phyloP scores from a whole-genome alignment of 2,329 filamentous ascomycete species.

The Intubia oerlemansii region DNA sequence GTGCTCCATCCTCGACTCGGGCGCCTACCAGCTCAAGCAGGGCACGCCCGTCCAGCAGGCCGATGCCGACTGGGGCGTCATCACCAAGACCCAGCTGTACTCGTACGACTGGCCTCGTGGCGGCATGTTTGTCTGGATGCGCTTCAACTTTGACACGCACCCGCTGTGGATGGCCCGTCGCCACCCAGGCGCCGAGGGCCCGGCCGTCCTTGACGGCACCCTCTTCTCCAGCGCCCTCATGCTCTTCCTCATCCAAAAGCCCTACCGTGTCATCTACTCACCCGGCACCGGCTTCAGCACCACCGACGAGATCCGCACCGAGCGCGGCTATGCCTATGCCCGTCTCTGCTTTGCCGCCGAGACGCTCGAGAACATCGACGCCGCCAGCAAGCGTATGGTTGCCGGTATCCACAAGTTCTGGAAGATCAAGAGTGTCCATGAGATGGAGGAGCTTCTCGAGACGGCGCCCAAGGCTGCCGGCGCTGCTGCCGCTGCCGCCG shows the following conservation, averaged over 20 bases:
- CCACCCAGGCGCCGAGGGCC: slow-evolving; percentile 7
- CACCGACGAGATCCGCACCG: slow-evolving; percentile 31
- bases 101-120: slow-evolving; percentile 63
- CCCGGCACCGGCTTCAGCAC: slow-evolving; percentile 59
- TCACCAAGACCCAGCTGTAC: slow-evolving; percentile 54
- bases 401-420: slow-evolving; percentile 56
- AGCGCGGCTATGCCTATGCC: slow-evolving; percentile 48
- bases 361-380: slow-evolving; percentile 44
- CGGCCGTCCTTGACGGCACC: slow-evolving; percentile 25
- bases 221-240: slow-evolving; percentile 45
- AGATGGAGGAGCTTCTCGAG: slow-evolving; percentile 40
- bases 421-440: slow-evolving; percentile 43
- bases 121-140: slow-evolving; percentile 85
- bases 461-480: slow-evolving; percentile 11
- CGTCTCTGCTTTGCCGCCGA: slow-evolving; percentile 74
- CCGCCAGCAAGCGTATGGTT: slow-evolving; percentile 40
- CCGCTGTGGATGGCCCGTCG: slow-evolving; percentile 33
- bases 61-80: slow-evolving; percentile 47
- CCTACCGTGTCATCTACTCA: slow-evolving; percentile 45
- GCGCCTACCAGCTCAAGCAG: slow-evolving; percentile 42
- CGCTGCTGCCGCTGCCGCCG: slow-evolving; percentile 4
- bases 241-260: slow-evolving; percentile 47
- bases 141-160: slow-evolving; percentile 49
- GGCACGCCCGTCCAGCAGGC: slow-evolving; percentile 22
- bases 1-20: slow-evolving; percentile 50